Base-by-base conservation (phyloP, 345 rosid species). In the Lumnitzera littorea region DNA sequence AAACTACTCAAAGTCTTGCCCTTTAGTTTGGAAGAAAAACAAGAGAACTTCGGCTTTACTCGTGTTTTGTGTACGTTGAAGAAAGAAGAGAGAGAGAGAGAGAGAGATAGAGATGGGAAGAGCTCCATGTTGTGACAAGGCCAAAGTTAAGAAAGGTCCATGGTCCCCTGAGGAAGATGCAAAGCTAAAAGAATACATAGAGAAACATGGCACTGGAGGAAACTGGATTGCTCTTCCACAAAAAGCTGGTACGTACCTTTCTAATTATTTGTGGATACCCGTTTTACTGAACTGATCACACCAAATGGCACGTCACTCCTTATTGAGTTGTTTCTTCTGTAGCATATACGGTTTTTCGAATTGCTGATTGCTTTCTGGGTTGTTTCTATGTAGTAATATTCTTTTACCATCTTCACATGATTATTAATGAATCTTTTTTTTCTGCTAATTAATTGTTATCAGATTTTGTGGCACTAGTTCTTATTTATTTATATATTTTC, bases 111-210 rank as follows among this genome's bases (percentile, higher is more conserved):
- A 66, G 29, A 90, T 87, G 97, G 97, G 95, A 29, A 90, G 97
- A 69, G 91, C 95, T 70, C 97, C 95, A 62, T 87, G 97, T 52
- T 90, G 97, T 80, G 95, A 90, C 76, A 90, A 87, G 72, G 85
- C 88, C 16, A 85, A 82, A 69, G 95, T 90, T 64, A 87, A 87
- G 84, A 87, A 76, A 78, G 97, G 97, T 46, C 90, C 97, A 53
- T 90, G 96, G 97, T 90, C 91, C n/a, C 91, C 96, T 60, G 95
- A 87, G 72, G 96, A 89, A 84, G 96, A 89, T 79, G 90, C 85
- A 46, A 82, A 82, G 80, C 86, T 90, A 55, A 90, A 83, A 71
- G 82, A 75, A 24, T 85, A 78, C 67, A 79, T 90, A 13, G 74
- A 85, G 41, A 70, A 74, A 56, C 62, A 83, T 62, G 95, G 90